These are phyloP conservation scores for Claviceps fusiformis DNA, from an alignment of 2,329 filamentous ascomycete genomes.

Conservation along the genomic window DNA sequence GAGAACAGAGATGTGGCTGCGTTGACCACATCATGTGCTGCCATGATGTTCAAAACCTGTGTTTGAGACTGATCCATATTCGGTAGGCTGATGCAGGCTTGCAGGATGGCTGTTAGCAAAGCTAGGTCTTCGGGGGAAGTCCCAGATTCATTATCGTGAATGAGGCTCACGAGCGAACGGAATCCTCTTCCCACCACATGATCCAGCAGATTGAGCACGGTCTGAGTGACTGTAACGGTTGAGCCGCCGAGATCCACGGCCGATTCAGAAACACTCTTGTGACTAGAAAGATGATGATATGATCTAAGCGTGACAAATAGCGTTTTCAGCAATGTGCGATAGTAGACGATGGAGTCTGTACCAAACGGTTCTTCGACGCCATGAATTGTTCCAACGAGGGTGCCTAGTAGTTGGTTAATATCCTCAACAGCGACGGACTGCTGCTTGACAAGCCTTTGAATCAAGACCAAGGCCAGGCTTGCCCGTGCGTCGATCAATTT, in stretches of 20 bases:
- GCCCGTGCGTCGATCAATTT: conserved; percentile 63
- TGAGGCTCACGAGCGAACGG: conserved; percentile 61
- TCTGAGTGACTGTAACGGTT: conserved; percentile 37
- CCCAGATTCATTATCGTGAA: conserved; percentile 58
- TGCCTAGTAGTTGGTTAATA: conserved; percentile 35
- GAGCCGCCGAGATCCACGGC: conserved; percentile 20
- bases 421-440: conserved; percentile 34
- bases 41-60: conserved; percentile 57
- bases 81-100: conserved; percentile 68
- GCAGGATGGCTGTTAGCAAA: conserved; percentile 75
- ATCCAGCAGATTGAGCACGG: conserved; percentile 67
- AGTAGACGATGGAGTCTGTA: conserved; percentile 49
- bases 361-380: conserved; percentile 40
- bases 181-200: conserved; percentile 71
- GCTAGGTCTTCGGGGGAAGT: conserved; percentile 67
- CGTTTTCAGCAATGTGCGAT: conserved; percentile 70
- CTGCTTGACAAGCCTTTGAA: conserved; percentile 64
- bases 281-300: conserved; percentile 36
- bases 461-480: conserved; percentile 67
- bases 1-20: conserved; percentile 81
- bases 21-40: conserved; percentile 59
- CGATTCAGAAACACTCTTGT: conserved; percentile 17
- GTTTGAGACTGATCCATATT: conserved; percentile 58
- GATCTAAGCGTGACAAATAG: conserved; percentile 71
- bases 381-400: conserved; percentile 38